Conservation (phyloP, 768 basidiomycete species). For the Rhizopogon vesiculosus region DNA sequence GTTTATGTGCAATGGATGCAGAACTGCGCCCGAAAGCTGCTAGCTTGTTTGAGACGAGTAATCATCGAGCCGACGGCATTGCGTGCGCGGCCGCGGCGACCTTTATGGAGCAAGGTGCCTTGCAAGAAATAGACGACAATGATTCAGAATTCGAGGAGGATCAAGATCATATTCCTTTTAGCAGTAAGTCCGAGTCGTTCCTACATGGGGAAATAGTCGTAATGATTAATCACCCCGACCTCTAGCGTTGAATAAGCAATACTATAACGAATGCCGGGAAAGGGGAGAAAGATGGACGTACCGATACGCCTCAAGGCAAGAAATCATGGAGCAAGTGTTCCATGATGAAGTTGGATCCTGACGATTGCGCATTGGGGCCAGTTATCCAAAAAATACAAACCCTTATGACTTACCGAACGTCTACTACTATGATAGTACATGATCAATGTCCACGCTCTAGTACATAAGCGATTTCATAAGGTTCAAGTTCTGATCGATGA, state of each 20-base stretch:
- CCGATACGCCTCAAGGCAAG: slow-evolving; percentile 27
- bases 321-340: slow-evolving; percentile 18
- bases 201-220: slow-evolving; percentile 2
- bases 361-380: no score
- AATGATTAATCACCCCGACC: neutral
- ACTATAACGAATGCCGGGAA: slow-evolving; percentile 10
- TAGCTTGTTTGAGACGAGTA: neutral
- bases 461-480: no score
- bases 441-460: no score
- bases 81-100: neutral
- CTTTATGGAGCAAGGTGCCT: neutral
- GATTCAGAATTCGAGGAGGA: slow-evolving; percentile 12
- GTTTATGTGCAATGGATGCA: neutral
- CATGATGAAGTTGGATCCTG: neutral
- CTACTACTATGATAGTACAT: no score
- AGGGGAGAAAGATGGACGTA: slow-evolving; percentile 19
- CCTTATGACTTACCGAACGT: no score
- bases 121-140: slow-evolving; percentile 9
- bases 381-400: no score
- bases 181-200: slow-evolving; percentile 14
- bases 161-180: slow-evolving; percentile 15
- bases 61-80: neutral
- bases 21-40: neutral
- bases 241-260: slow-evolving; percentile 15
- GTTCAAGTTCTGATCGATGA: no score